Base-by-base conservation (phyloP, 179 eudicot species). In the Beta corolliflora region DNA sequence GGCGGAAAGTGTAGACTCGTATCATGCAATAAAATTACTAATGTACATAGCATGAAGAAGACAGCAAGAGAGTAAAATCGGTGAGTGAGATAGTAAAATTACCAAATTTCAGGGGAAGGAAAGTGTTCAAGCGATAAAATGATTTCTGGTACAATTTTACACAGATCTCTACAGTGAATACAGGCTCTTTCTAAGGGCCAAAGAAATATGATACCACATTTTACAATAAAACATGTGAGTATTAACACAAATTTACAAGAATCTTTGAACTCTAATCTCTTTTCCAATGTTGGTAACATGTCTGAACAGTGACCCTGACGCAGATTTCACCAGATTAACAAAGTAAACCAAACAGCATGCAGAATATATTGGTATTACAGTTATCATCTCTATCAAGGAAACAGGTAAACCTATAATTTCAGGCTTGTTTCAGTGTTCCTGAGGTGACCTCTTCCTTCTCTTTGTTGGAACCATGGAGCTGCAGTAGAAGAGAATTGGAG, bases 401-500 rank as follows among this genome's bases (percentile, higher is more conserved):
- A 77, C 60, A 73, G 5, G 81, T 66, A 16, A 59, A 21, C 56
- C 84, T 78, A 81, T 48, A 52, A 73, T 56, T 67, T 74, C 66
- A 73, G 72, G 48, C 77, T 59, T n/a, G 71, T 60, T 25, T 45
- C 16, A 14, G 67, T 60, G 75, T 50, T 63, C 55, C 64, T 65
- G 71, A 59, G 59, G 23, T 46, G 0, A 44, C 77, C 76, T 84
- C 84, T 79, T 84, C 81, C 86, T 83, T 77, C 66, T 84, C 86
- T 84, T 89, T 81, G 66, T 86, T 86, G 79, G 86, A 79, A 53
- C 87, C 91, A 79, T 93, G 97, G 81, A 93, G 89, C 82, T 92
- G 98, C 79, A 95, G 88, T 50, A 93, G 92, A 65, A 94, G 93
- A 7, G 99, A 93, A 86, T 95, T 93, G 77, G 83, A 81, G 81